Conservation (phyloP, 805 yeast genomes). For the Pichia phayaonensis region DNA sequence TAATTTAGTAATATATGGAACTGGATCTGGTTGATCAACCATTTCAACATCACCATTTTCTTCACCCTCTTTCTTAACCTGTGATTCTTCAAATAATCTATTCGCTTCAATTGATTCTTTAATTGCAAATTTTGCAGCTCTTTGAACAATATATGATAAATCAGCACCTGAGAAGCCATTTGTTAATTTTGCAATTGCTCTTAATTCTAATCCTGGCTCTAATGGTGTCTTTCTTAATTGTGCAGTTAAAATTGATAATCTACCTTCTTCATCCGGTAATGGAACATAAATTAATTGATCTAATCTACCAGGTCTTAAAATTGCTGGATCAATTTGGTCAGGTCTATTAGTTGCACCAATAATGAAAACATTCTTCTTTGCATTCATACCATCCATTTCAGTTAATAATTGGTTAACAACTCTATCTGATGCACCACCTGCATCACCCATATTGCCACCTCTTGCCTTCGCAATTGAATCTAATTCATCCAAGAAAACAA, state of each 20-base stretch:
- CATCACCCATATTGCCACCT: conserved; percentile 87
- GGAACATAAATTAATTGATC: conserved; percentile 98
- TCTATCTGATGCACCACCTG: conserved; percentile 95
- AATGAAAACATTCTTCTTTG: conserved; percentile 96
- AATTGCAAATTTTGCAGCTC: conserved; percentile 97
- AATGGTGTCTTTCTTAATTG: conserved; percentile 98
- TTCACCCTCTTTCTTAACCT: conserved; percentile 38
- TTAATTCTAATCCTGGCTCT: conserved; percentile 90
- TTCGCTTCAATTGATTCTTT: conserved; percentile 94
- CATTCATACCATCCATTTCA: conserved; percentile 99
- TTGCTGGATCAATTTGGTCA: conserved; percentile 98
- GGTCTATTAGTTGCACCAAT: conserved; percentile 99
- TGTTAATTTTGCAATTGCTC: conserved; percentile 88
- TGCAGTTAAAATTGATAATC: conserved; percentile 87
- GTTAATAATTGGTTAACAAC: conserved; percentile 93
- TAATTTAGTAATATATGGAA: conserved; percentile 86
- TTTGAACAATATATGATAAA: conserved; percentile 92
- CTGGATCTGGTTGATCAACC: conserved; percentile 84
- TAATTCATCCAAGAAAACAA: conserved; percentile 95
- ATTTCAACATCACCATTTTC: conserved; percentile 33
- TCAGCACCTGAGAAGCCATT: conserved; percentile 99
- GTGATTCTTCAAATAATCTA: conserved; percentile 39
- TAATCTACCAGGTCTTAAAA: conserved; percentile 97
- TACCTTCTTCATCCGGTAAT: conserved; percentile 91
- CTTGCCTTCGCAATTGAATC: conserved; percentile 97